Evolutionary conservation across 2,329 filamentous ascomycete genomes (phyloP).

Genomic region (Arthroderma sp.): DNA sequence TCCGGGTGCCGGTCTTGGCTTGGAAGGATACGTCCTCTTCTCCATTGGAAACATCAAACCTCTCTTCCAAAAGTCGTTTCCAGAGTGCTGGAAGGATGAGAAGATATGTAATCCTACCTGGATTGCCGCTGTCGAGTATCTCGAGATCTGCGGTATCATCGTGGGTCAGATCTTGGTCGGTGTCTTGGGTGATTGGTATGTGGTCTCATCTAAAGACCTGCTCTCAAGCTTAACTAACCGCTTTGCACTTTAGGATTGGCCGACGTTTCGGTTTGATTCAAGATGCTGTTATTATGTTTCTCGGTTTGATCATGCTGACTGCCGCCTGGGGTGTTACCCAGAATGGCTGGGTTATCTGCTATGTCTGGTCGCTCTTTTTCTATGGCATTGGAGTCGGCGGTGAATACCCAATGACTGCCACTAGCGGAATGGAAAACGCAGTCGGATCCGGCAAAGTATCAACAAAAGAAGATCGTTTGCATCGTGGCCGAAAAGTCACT

Average conservation of each 20-base stretch:
- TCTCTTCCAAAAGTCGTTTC: conserved; percentile 64
- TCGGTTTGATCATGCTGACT: conserved; percentile 83
- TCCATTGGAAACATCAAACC: conserved; percentile 88
- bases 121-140: conserved; percentile 73
- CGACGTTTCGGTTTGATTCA: conserved; percentile 93
- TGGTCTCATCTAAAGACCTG: not conserved
- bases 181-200: conserved; percentile 56
- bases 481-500: conserved; percentile 90
- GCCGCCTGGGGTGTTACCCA: conserved; percentile 77
- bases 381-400: conserved; percentile 58
- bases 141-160: conserved; percentile 92
- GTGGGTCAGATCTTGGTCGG: conserved; percentile 82
- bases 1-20: conserved; percentile 77
- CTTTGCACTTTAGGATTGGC: conserved; percentile 49
- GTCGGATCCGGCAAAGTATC: conserved; percentile 77
- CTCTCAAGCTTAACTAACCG: conserved; percentile 2
- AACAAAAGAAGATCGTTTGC: conserved; percentile 81
- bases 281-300: conserved; percentile 85
- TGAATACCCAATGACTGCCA: conserved; percentile 94
- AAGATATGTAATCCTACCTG: conserved; percentile 63
- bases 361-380: conserved; percentile 88
- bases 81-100: conserved; percentile 58
- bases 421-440: conserved; percentile 84
- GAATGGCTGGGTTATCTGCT: conserved; percentile 95
- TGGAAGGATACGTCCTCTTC: conserved; percentile 93